phyloP scores from a whole-genome alignment of 1,284 basidiomycete species.

The Peniophora sp. region DNA sequence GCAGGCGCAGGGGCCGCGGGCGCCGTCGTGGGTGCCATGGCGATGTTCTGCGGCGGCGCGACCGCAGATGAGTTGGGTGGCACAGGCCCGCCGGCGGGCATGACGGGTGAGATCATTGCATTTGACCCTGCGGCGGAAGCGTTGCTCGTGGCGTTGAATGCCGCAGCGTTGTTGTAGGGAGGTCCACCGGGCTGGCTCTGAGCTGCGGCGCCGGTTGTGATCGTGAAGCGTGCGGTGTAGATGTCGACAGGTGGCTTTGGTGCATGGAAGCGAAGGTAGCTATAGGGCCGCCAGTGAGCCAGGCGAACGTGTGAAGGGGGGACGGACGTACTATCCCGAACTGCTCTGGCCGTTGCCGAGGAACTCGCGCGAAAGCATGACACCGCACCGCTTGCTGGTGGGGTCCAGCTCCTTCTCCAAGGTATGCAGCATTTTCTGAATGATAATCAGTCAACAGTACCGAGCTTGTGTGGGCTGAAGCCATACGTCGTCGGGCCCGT shows the following conservation, averaged over 20 bases:
- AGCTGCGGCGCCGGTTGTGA: slow-evolving; percentile 19
- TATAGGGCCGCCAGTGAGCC: slow-evolving; percentile 8
- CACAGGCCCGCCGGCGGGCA: not conserved
- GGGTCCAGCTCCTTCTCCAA: slow-evolving; percentile 29
- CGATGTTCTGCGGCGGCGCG: not conserved
- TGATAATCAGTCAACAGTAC: not conserved
- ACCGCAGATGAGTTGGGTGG: slow-evolving; percentile 3
- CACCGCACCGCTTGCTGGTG: slow-evolving; percentile 10
- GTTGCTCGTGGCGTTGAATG: no score
- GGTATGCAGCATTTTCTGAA: slow-evolving; percentile 23
- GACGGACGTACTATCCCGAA: slow-evolving; percentile 23
- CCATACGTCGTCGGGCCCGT: slow-evolving; percentile 31
- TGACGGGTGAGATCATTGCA: slow-evolving; percentile 11
- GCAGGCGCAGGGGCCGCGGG: slow-evolving; percentile 10
- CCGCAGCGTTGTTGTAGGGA: slow-evolving; percentile 6
- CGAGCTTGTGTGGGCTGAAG: no score
- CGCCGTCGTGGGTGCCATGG: slow-evolving; percentile 10
- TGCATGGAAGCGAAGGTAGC: slow-evolving; percentile 23
- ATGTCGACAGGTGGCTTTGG: slow-evolving; percentile 16
- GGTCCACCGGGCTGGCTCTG: slow-evolving; percentile 13
- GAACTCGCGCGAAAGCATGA: slow-evolving; percentile 21
- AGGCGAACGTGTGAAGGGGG: not conserved
- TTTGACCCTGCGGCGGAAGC: not conserved
- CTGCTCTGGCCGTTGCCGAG: slow-evolving; percentile 14
- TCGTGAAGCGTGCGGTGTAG: slow-evolving; percentile 33